Percentiles rank a stretch among this genome's conserved stretches.
phyloP scores from a whole-genome alignment of 495 filamentous ascomycete species.

The Tetracladium marchalianum region DNA sequence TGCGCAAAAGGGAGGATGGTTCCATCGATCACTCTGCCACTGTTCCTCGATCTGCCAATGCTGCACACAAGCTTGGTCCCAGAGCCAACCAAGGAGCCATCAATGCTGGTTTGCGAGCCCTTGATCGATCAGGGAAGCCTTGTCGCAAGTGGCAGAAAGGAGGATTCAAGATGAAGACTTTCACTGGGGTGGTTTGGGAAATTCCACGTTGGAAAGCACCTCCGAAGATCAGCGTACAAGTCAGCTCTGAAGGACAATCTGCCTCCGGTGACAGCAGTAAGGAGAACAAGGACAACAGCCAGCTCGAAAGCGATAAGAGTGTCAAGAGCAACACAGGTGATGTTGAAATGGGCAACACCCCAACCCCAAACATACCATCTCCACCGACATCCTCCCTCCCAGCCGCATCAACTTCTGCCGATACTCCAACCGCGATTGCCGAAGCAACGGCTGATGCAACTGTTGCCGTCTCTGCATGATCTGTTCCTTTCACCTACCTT shows the following conservation, averaged over 20 bases:
- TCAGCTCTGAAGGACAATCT: conserved; percentile 37
- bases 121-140: conserved; percentile 81
- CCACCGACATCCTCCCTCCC: conserved; percentile 26
- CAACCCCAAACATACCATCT: conserved; percentile 3
- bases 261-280: conserved; percentile 68
- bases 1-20: conserved; percentile 19
- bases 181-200: conserved; percentile 83
- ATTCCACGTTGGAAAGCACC: conserved; percentile 77
- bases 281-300: conserved; percentile 60
- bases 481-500: not conserved
- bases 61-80: conserved; percentile 73
- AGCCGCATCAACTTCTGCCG: conserved; percentile 10
- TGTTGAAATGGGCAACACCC: conserved; percentile 8
- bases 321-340: conserved; percentile 18
- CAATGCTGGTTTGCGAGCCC: conserved; percentile 87
- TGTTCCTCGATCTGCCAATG: conserved; percentile 45
- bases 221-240: conserved; percentile 35
- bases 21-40: conserved; percentile 38
- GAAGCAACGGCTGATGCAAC: conserved; percentile 38
- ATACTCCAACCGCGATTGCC: conserved; percentile 23
- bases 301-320: conserved; percentile 63
- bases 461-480: conserved; percentile 25
- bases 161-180: conserved; percentile 76
- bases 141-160: conserved; percentile 87
- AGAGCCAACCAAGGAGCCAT: conserved; percentile 98